Evolutionary conservation across 2,329 filamentous ascomycete species (phyloP).

Genomic region (Thelonectria discophora): DNA sequence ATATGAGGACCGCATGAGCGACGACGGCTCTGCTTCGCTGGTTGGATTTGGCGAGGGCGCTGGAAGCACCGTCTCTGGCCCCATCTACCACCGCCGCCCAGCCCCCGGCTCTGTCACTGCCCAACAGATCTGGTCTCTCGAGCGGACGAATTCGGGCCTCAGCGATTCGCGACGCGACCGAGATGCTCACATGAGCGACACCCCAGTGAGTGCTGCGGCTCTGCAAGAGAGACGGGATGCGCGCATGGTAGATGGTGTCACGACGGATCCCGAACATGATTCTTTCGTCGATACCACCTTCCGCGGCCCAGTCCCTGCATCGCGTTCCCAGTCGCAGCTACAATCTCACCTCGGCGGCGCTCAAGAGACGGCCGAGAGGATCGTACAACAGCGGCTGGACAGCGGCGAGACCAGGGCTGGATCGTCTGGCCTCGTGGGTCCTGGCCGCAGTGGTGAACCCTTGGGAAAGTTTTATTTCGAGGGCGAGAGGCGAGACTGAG

Average conservation of each 20-base stretch:
- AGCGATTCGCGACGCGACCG: slow-evolving; percentile 56
- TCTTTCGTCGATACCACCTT: slow-evolving; percentile 72
- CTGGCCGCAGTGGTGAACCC: slow-evolving; percentile 55
- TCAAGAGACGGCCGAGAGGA: slow-evolving; percentile 70
- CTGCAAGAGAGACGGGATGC: slow-evolving; percentile 66
- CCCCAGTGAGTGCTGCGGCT: slow-evolving; percentile 56
- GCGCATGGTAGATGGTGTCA: slow-evolving; percentile 73
- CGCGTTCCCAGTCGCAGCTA: slow-evolving; percentile 40
- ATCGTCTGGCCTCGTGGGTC: slow-evolving; percentile 52
- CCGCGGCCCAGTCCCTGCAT: slow-evolving; percentile 61
- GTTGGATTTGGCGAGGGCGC: slow-evolving; percentile 95
- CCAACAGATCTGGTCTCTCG: slow-evolving; percentile 54
- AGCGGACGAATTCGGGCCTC: slow-evolving; percentile 62
- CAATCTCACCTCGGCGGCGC: slow-evolving; percentile 33
- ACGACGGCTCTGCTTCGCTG: slow-evolving; percentile 82
- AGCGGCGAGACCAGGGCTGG: slow-evolving; percentile 56
- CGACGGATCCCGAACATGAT: slow-evolving; percentile 65
- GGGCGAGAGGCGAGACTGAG: slow-evolving; percentile 44
- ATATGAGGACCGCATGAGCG: slow-evolving; percentile 79
- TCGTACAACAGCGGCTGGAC: slow-evolving; percentile 67
- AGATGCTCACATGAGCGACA: slow-evolving; percentile 50
- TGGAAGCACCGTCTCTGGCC: slow-evolving; percentile 83
- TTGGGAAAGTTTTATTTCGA: slow-evolving; percentile 71
- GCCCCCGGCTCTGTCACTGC: slow-evolving; percentile 53
- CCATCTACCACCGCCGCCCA: slow-evolving; percentile 69